These are phyloP conservation scores for Pseudocercospora musae DNA, from an alignment of 2,329 filamentous ascomycete species.

Conservation along the genomic window DNA sequence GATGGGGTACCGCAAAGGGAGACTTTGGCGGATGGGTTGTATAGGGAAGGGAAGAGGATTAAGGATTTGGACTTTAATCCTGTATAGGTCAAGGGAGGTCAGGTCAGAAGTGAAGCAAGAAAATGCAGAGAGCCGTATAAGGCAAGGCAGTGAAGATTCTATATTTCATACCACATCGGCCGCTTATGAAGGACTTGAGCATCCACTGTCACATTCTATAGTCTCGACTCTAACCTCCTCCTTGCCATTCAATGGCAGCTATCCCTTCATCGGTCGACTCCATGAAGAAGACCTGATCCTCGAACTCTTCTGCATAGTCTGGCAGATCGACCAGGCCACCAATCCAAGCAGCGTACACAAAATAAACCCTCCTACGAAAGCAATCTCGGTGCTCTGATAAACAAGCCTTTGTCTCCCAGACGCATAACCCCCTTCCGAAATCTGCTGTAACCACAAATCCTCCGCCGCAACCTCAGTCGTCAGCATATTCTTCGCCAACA, in stretches of 20 bases:
- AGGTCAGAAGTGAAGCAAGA: too few relatives aligned
- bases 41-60: slow-evolving; percentile 20
- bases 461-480: background rate
- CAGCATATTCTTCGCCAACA: background rate
- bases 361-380: background rate
- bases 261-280: background rate
- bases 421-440: background rate
- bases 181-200: background rate
- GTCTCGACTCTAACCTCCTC: background rate
- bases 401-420: background rate
- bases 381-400: background rate
- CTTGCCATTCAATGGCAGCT: background rate
- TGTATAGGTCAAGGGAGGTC: background rate
- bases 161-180: background rate
- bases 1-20: slow-evolving; percentile 14
- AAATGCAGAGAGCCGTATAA: background rate
- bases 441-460: background rate
- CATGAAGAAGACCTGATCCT: background rate
- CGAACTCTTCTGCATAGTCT: background rate
- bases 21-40: slow-evolving; percentile 22
- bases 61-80: slow-evolving; percentile 14
- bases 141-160: background rate
- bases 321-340: background rate
- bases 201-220: background rate
- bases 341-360: background rate